These are phyloP conservation scores for Kodamaea fukazawae DNA, from an alignment of 805 yeast species.

Conservation along the genomic window DNA sequence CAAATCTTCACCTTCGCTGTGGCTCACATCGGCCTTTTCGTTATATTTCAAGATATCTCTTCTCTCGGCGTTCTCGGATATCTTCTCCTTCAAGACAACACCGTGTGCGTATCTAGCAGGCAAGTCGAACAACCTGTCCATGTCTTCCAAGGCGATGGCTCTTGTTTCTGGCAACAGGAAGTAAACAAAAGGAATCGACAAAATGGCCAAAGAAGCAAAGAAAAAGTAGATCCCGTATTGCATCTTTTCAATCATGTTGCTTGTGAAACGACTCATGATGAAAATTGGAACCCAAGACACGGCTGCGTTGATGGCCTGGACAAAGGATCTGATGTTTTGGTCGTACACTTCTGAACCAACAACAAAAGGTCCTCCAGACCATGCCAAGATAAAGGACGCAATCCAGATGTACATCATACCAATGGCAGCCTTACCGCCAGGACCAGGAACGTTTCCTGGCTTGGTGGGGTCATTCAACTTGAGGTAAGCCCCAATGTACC, in stretches of 20 bases:
- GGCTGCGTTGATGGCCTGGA: constrained; percentile 41
- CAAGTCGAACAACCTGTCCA: constrained; percentile 27
- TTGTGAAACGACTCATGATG: constrained; percentile 34
- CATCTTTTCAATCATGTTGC: constrained; percentile 35
- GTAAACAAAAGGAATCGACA: constrained; percentile 36
- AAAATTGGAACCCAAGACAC: constrained; percentile 40
- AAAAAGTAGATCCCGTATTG: constrained; percentile 38
- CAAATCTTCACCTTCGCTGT: background rate
- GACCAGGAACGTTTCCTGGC: constrained; percentile 32
- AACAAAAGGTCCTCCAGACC: constrained; percentile 43
- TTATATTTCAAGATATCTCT: background rate
- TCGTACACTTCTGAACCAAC: constrained; percentile 40
- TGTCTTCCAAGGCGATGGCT: constrained; percentile 31
- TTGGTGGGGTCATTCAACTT: constrained; percentile 33
- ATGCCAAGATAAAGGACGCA: constrained; percentile 38
- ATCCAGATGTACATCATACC: constrained; percentile 44
- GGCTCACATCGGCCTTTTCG: background rate
- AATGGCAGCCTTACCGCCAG: constrained; percentile 39
- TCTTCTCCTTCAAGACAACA: constrained; percentile 13
- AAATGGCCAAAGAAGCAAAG: constrained; percentile 32
- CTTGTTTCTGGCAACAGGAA: constrained; percentile 39
- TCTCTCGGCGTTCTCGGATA: background rate
- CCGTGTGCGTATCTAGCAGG: constrained; percentile 24
- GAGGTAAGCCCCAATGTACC: constrained; percentile 39
- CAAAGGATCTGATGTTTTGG: constrained; percentile 39